Percentiles rank a stretch among this genome's conserved stretches.
phyloP scores from a whole-genome alignment of 805 yeast species.

The Helenozyma rhizophorensis region DNA sequence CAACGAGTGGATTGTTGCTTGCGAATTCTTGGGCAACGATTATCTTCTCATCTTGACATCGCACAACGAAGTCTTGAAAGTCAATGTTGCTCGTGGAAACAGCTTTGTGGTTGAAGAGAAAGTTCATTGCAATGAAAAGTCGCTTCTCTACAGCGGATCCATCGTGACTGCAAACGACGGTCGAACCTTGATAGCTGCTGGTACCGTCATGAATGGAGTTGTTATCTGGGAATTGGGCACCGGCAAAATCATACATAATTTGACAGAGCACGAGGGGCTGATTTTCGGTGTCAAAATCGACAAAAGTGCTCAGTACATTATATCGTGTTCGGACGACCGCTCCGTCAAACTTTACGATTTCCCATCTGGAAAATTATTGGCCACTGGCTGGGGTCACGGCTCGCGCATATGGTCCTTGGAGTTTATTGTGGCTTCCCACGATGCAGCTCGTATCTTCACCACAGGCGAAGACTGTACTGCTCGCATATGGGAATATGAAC shows the following conservation, averaged over 20 bases:
- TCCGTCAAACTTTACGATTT: slow-evolving; percentile 76
- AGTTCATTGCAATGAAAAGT: slow-evolving; percentile 58
- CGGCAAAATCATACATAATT: slow-evolving; percentile 42
- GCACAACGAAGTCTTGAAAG: slow-evolving; percentile 58
- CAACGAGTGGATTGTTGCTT: slow-evolving; percentile 78
- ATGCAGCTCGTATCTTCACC: slow-evolving; percentile 45
- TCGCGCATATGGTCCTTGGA: slow-evolving; percentile 87
- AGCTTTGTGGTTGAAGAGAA: slow-evolving; percentile 23
- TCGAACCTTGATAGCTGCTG: slow-evolving; percentile 66
- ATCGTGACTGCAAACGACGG: slow-evolving; percentile 44
- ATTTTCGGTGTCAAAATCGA: slow-evolving; percentile 77
- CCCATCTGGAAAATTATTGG: slow-evolving; percentile 50
- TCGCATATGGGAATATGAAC: slow-evolving; percentile 62
- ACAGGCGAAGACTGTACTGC: slow-evolving; percentile 84
- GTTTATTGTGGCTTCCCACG: slow-evolving; percentile 42
- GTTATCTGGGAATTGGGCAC: slow-evolving; percentile 65
- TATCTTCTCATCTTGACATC: slow-evolving; percentile 60
- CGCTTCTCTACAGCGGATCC: slow-evolving; percentile 85
- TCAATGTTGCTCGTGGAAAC: slow-evolving; percentile 22
- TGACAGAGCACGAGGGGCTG: slow-evolving; percentile 85
- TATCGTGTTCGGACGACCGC: slow-evolving; percentile 92
- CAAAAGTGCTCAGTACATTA: slow-evolving; percentile 47
- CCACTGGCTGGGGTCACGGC: slow-evolving; percentile 94
- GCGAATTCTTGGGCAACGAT: slow-evolving; percentile 42
- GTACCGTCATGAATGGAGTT: slow-evolving; percentile 90